phyloP scores from a whole-genome alignment of 2,329 filamentous ascomycete species.

The Nothomitra cinnamomea region DNA sequence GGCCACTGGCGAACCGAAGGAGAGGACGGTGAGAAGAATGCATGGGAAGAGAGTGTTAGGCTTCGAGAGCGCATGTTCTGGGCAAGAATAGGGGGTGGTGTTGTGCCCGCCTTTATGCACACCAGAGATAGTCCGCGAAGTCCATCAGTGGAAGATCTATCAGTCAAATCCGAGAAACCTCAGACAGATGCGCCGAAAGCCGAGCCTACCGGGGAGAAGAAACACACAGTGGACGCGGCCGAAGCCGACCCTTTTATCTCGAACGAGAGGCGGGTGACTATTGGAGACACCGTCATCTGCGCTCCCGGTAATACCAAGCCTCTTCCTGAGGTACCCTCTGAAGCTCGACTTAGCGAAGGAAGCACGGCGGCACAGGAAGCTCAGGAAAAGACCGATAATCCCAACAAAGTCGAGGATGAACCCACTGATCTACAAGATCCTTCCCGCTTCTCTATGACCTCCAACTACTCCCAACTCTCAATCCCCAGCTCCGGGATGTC shows the following conservation, averaged over 20 bases:
- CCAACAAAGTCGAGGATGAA: background rate
- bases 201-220: background rate
- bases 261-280: slow-evolving; percentile 10
- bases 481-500: background rate
- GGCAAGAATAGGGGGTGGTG: slow-evolving; percentile 80
- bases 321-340: slow-evolving; percentile 6
- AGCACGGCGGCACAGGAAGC: background rate
- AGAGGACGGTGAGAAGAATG: slow-evolving; percentile 65
- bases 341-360: background rate
- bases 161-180: background rate
- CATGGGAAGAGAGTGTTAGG: slow-evolving; percentile 88
- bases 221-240: background rate
- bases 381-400: background rate
- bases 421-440: slow-evolving; percentile 3
- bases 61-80: slow-evolving; percentile 94
- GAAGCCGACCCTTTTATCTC: slow-evolving; percentile 12
- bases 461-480: slow-evolving; percentile 6
- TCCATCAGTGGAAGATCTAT: slow-evolving; percentile 8
- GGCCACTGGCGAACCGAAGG: slow-evolving; percentile 79
- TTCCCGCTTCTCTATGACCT: slow-evolving; percentile 6
- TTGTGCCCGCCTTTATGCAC: slow-evolving; percentile 43
- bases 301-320: slow-evolving; percentile 7
- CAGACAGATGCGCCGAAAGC: slow-evolving; percentile 3
- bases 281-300: slow-evolving; percentile 10
- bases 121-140: slow-evolving; percentile 10